Evolutionary conservation across 108 stramenopile species (phyloP).

Genomic region (Asterionellopsis glacialis): DNA sequence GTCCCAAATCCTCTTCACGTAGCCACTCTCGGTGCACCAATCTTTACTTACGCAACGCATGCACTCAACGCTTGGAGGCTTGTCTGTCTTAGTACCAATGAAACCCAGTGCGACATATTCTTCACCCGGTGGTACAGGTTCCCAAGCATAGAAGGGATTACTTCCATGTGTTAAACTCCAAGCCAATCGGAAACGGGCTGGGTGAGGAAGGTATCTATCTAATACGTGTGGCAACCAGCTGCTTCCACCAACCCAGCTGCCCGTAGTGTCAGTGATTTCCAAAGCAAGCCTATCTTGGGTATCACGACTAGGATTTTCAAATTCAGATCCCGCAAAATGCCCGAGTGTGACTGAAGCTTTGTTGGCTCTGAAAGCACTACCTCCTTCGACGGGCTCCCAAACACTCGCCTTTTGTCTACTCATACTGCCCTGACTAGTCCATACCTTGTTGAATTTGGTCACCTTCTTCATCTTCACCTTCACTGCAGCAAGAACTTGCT

Average conservation of each 20-base stretch:
- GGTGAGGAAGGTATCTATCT: constrained; percentile 88
- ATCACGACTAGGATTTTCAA: constrained; percentile 83
- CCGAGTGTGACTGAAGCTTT: constrained; percentile 89
- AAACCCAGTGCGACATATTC: constrained; percentile 95
- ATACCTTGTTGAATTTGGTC: constrained; percentile 75
- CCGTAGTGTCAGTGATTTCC: constrained; percentile 93
- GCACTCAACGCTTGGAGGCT: constrained; percentile 79
- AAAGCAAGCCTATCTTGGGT: constrained; percentile 71
- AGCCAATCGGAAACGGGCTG: constrained; percentile 90
- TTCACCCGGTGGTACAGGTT: constrained; percentile 93
- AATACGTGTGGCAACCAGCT: constrained; percentile 92
- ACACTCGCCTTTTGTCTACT: constrained; percentile 87
- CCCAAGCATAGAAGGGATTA: constrained; percentile 94
- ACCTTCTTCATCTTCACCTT: constrained; percentile 93
- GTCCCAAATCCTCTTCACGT: constrained; percentile 80
- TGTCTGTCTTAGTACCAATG: constrained; percentile 87
- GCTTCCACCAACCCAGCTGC: constrained; percentile 85
- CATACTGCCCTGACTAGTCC: constrained; percentile 95
- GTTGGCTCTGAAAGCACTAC: constrained; percentile 70
- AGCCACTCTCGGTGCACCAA: constrained; percentile 81
- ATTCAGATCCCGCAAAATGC: constrained; percentile 84
- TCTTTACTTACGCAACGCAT: constrained; percentile 91
- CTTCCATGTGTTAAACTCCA: constrained; percentile 92
- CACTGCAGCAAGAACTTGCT: constrained; percentile 83
- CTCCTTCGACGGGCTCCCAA: constrained; percentile 80